phyloP scores from a whole-genome alignment of 2,329 filamentous ascomycete species.

The Cercospora sp. region DNA sequence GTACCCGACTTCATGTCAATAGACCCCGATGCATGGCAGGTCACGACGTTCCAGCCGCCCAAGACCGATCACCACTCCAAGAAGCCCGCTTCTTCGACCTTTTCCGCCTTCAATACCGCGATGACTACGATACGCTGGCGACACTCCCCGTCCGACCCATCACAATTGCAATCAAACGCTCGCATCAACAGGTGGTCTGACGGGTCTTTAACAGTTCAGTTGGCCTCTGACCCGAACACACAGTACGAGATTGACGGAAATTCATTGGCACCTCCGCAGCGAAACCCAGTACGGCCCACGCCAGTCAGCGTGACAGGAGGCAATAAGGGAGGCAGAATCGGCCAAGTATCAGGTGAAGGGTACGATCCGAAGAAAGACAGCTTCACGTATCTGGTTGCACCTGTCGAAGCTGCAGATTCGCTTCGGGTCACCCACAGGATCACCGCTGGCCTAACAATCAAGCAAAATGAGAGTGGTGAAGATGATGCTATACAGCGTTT shows the following conservation, averaged over 20 bases:
- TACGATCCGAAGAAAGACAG: constrained; percentile 69
- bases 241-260: constrained; percentile 76
- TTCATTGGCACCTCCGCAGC: constrained; percentile 62
- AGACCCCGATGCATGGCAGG: constrained; percentile 65
- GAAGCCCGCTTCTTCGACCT: constrained; percentile 48
- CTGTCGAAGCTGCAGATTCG: constrained; percentile 66
- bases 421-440: constrained; percentile 74
- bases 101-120: constrained; percentile 63
- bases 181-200: constrained; percentile 76
- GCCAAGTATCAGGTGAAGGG: constrained; percentile 46
- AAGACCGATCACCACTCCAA: constrained; percentile 58
- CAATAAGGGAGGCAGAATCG: constrained; percentile 37
- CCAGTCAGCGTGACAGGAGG: constrained; percentile 42
- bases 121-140: constrained; percentile 69
- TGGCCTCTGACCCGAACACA: constrained; percentile 65
- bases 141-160: constrained; percentile 63
- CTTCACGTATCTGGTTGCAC: constrained; percentile 73
- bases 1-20: constrained; percentile 72
- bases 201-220: constrained; percentile 71
- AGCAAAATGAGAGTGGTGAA: constrained; percentile 65
- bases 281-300: constrained; percentile 51
- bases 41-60: constrained; percentile 65
- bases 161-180: constrained; percentile 71
- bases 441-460: constrained; percentile 68
- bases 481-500: constrained; percentile 71